Base-by-base conservation (phyloP, 768 basidiomycete species). In the Lactarius pseudohatsudake region DNA sequence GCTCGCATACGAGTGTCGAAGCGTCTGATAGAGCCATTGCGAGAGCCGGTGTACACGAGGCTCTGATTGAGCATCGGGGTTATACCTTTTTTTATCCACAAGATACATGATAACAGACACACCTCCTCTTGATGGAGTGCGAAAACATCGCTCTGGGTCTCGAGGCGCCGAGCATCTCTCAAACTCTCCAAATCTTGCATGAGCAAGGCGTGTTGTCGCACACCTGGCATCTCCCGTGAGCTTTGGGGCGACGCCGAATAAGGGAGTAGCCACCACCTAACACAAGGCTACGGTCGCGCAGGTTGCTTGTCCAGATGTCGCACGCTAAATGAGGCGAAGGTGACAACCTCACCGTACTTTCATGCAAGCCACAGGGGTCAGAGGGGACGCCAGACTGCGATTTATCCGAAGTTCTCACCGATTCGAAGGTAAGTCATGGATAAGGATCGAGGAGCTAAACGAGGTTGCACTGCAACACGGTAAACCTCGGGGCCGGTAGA, bases 141-240 rank as follows among this genome's bases (percentile, higher is more conserved):
- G 68, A 91, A 84, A 0, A 89, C 85, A 70, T 90, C 88, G 61
- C 87, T 89, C 22, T 79, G 69, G 3, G 87, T 88, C 32, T 79
- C 74, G 11, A 90, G 72, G 65, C 75, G 71, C 61, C 77, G 76
- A 2, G 81, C 71, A 16, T 76, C 75, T 1, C 69, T 65, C 36
- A 77, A 71, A 2, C 70, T 64, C 40, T 83, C 81, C 55, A 89
- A 78, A 62, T 88, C 84, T 4, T 78, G 72, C 3, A 90, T 72
- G 57, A 83, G 77, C 1, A 86, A 77, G 0, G 82, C 87, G 54
- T 80, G 81, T 57, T 78, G 77, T 68, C 80, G 80, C 11, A 83
- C 82, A 41, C 88, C 89, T 90, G 63, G 57, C 13, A 54, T 22
- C 30, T 57, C 20, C 28, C 10, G 45, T 69, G 41, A 70, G 59